phyloP scores from a whole-genome alignment of 768 basidiomycete species.

The Calocybe indica region DNA sequence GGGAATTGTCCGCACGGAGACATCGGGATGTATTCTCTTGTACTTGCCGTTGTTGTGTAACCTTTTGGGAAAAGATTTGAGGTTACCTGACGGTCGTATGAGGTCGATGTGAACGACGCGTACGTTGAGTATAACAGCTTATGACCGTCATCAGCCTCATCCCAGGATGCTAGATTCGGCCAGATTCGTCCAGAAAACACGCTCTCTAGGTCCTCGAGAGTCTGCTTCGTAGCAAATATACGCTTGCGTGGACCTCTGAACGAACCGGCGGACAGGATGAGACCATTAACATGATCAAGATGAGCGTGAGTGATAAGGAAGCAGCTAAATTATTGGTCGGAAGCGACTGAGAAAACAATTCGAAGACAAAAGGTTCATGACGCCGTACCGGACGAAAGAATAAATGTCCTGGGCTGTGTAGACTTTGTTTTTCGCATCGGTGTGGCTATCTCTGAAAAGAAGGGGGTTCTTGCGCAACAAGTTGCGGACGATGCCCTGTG shows the following conservation, averaged over 20 bases:
- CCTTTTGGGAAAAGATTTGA: constrained; percentile 22
- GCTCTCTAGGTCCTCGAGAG: constrained; percentile 62
- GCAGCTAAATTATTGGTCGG: constrained; percentile 40
- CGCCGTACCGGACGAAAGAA: constrained; percentile 42
- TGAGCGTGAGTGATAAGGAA: constrained; percentile 89
- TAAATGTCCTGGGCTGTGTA: constrained; percentile 47
- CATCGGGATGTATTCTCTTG: constrained; percentile 39
- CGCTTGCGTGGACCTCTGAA: constrained; percentile 55
- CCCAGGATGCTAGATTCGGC: constrained; percentile 80
- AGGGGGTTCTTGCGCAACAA: constrained; percentile 52
- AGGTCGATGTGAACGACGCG: constrained; percentile 19
- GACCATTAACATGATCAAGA: constrained; percentile 81
- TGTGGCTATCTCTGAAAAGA: constrained; percentile 38
- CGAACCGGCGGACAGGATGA: constrained; percentile 82
- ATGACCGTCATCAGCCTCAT: constrained; percentile 51
- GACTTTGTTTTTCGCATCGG: constrained; percentile 12
- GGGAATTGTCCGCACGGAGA: constrained; percentile 64
- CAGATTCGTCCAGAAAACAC: constrained; percentile 77
- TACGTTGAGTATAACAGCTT: constrained; percentile 64
- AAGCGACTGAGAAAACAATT: neutral
- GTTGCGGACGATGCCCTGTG: constrained; percentile 67
- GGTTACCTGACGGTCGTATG: constrained; percentile 4
- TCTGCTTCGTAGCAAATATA: constrained; percentile 54
- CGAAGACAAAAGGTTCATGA: neutral
- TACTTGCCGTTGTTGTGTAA: constrained; percentile 50